Evolutionary conservation across 2,329 filamentous ascomycete species (phyloP).

Genomic region (Emmonsia crescens): DNA sequence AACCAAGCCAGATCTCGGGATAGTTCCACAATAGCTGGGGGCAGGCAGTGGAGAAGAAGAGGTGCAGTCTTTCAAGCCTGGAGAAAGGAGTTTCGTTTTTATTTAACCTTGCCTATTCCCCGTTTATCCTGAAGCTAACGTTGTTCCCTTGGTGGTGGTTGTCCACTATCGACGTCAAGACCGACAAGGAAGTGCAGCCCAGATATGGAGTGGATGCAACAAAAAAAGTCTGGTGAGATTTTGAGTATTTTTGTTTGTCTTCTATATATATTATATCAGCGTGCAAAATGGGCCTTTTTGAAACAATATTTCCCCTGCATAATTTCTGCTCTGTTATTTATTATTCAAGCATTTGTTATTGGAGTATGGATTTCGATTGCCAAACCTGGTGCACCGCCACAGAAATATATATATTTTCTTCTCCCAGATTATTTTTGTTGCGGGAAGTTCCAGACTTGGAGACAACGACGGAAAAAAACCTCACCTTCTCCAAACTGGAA

Average conservation of each 20-base stretch:
- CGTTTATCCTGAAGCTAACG: slow-evolving; percentile 1
- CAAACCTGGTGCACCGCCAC: not conserved
- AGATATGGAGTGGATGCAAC: not conserved
- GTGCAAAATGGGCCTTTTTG: not conserved
- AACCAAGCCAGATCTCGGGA: not conserved
- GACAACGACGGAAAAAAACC: not conserved
- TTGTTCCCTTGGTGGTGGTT: not conserved
- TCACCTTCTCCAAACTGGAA: not conserved
- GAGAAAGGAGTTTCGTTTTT: not conserved
- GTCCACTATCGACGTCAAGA: not conserved
- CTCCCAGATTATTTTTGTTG: not conserved
- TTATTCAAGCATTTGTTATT: not conserved
- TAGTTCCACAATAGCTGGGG: not conserved
- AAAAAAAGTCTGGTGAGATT: not conserved
- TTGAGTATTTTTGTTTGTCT: not conserved
- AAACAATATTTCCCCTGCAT: not conserved
- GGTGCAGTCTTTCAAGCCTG: not conserved
- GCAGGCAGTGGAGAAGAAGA: not conserved
- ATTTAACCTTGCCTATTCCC: not conserved
- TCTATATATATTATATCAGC: not conserved
- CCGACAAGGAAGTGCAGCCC: not conserved
- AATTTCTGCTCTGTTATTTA: not conserved
- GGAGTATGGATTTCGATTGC: not conserved
- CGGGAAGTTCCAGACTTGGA: not conserved
- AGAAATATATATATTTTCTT: not conserved